Evolutionary conservation across 257 asterid species (phyloP).

Genomic region (Fraxinus americana): DNA sequence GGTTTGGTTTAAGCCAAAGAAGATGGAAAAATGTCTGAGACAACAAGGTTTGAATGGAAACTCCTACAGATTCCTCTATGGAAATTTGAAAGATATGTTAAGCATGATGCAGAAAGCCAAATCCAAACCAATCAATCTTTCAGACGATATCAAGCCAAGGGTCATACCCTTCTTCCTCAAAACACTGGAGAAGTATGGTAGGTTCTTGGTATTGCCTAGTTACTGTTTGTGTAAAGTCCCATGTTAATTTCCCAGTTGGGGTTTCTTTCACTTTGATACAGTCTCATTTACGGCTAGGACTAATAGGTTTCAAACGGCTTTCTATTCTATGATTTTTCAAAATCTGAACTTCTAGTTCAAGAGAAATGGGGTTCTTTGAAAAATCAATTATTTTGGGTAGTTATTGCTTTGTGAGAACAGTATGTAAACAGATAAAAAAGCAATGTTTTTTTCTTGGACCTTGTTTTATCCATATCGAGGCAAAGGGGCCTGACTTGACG

Average conservation of each 20-base stretch:
- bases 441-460: not conserved
- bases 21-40: constrained; percentile 37
- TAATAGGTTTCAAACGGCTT: too few relatives aligned
- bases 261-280: not conserved
- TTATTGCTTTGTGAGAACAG: not conserved
- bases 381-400: too few relatives aligned
- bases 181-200: constrained; percentile 42
- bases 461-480: not conserved
- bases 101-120: constrained; percentile 23
- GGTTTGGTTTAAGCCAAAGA: constrained; percentile 48
- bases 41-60: constrained; percentile 53
- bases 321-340: too few relatives aligned
- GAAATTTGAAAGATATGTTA: constrained; percentile 46
- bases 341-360: too few relatives aligned
- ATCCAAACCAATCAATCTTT: constrained; percentile 39
- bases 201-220: not conserved
- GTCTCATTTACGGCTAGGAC: not conserved
- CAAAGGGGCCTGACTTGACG: not conserved
- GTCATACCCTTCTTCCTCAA: constrained; percentile 24
- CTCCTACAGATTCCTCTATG: constrained; percentile 38
- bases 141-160: constrained; percentile 40
- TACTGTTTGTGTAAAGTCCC: not conserved
- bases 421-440: not conserved
- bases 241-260: not conserved
- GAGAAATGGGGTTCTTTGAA: too few relatives aligned